Percentiles rank a stretch among this genome's conserved stretches.
Conservation (phyloP, 208 protist species). For the Leishmania arabica region DNA sequence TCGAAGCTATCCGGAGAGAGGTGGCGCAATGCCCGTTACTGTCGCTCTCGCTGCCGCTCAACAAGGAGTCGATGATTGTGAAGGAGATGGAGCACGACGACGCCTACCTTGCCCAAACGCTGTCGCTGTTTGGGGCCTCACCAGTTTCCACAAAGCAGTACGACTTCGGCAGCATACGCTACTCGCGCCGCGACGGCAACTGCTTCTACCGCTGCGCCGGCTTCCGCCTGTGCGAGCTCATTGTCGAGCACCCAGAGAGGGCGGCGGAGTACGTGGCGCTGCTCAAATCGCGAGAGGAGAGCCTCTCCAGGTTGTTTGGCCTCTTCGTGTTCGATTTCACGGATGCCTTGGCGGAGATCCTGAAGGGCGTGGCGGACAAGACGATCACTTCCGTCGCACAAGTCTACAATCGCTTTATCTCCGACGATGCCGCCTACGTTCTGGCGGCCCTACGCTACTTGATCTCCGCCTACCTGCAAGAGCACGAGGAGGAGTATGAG, state of each 20-base stretch:
- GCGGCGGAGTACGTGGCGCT: slow-evolving; percentile 23
- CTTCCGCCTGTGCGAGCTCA: slow-evolving; percentile 57
- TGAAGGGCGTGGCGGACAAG: slow-evolving; percentile 31
- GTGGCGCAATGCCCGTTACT: slow-evolving; percentile 51
- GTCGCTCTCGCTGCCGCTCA: slow-evolving; percentile 35
- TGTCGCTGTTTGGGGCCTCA: slow-evolving; percentile 41
- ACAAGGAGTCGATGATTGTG: slow-evolving; percentile 32
- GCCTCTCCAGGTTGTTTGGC: slow-evolving; percentile 53
- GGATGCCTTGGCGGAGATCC: slow-evolving; percentile 44
- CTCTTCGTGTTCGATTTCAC: slow-evolving; percentile 81
- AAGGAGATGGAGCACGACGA: slow-evolving; percentile 47
- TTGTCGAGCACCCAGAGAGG: slow-evolving; percentile 24
- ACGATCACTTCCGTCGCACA: slow-evolving; percentile 24
- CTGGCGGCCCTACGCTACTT: slow-evolving; percentile 77
- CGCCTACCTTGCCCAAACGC: slow-evolving; percentile 41
- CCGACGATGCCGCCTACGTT: slow-evolving; percentile 49
- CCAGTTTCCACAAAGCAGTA: slow-evolving; percentile 9
- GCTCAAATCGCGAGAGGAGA: slow-evolving; percentile 23
- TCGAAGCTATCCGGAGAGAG: slow-evolving; percentile 68
- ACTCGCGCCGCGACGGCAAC: slow-evolving; percentile 81
- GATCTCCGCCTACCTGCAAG: slow-evolving; percentile 72
- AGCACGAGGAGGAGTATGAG: slow-evolving; percentile 58
- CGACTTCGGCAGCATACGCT: slow-evolving; percentile 49
- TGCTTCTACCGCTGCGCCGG: slow-evolving; percentile 86
- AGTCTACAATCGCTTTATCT: slow-evolving; percentile 32